A percentile compares a stretch with the other conserved stretches of the same genome.
These are phyloP conservation scores for Kwoniella sp. DNA, from an alignment of 768 basidiomycete species.

Conservation along the genomic window DNA sequence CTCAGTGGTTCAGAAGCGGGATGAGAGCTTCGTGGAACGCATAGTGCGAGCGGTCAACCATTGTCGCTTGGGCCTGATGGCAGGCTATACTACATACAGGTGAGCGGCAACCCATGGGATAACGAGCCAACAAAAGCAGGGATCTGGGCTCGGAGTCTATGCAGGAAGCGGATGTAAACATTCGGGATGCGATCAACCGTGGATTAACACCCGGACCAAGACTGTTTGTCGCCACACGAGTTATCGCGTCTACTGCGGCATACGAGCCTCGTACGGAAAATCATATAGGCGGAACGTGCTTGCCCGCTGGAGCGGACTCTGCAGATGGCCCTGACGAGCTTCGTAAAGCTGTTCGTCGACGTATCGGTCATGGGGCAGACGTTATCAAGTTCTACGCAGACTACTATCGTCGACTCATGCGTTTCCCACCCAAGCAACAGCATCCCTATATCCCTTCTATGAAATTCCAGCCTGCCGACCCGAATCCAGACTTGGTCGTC, in stretches of 20 bases:
- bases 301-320: slow-evolving; percentile 23
- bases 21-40: slow-evolving; percentile 31
- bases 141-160: slow-evolving; percentile 33
- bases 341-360: slow-evolving; percentile 20
- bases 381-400: slow-evolving; percentile 40
- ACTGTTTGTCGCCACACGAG: slow-evolving; percentile 30
- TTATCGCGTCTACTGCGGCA: slow-evolving; percentile 23
- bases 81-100: slow-evolving; percentile 38
- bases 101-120: not conserved
- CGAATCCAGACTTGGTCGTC: slow-evolving; percentile 19
- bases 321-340: slow-evolving; percentile 30
- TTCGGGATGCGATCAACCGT: slow-evolving; percentile 33
- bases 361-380: slow-evolving; percentile 36
- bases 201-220: slow-evolving; percentile 34
- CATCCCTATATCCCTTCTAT: slow-evolving; percentile 11
- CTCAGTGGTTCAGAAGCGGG: slow-evolving; percentile 29
- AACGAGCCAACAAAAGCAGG: not conserved
- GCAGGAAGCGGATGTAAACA: slow-evolving; percentile 25
- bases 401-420: slow-evolving; percentile 24
- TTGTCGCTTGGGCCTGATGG: slow-evolving; percentile 23
- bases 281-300: slow-evolving; percentile 19
- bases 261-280: slow-evolving; percentile 30
- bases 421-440: slow-evolving; percentile 24
- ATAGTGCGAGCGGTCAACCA: slow-evolving; percentile 32
- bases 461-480: slow-evolving; percentile 12